Evolutionary conservation across 73 alveolate genomes (phyloP), one percentile per base, ranked within the genome.

Genomic region (Stentor roeselii): DNA sequence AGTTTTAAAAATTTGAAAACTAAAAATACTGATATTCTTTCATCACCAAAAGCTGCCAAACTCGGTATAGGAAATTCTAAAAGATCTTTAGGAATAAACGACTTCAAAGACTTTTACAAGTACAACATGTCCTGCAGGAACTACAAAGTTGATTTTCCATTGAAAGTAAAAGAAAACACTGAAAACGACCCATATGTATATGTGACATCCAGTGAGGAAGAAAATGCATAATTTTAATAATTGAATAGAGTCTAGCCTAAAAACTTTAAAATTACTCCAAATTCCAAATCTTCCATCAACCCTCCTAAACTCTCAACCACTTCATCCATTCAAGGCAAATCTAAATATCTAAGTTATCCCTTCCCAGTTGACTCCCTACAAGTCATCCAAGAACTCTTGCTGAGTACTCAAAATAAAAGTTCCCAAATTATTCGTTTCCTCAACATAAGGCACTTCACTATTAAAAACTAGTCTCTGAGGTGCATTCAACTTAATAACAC

Each of bases 381-480:
- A 77, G 77, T 87, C 39, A 42, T 83, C 86, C 41, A 87, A 42
- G 38, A 83, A 83, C 0, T 60, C 76, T 42, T 87, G 89, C 42
- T 82, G 83, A 3, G 86, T 67, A 84, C 76, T 60, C 36, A 42
- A 86, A 32, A 82, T 30, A 3, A 36, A 76, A 21, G 75, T 76
- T 59, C 78, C 50, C 30, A 78, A 34, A 3, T 50, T 21, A 35
- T 50, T 60, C 82, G 41, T 27, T 21, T 78, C 41, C 31, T 42
- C 86, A 30, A 42, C 82, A 39, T 36, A 39, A 27, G 86, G 86
- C 3, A 40, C 78, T 78, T 78, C 80, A 21, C 84, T 92, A 59
- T 90, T 95, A n/a, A 93, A 91, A 32, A 83, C 83, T 75, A 82
- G 89, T 76, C 90, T 92, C 76, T 90, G 88, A 35, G 95, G 94